Percentiles rank a stretch among this genome's conserved stretches.
These are phyloP conservation scores for Pythium sp. DNA, from an alignment of 352 stramenopile species.

Conservation along the genomic window DNA sequence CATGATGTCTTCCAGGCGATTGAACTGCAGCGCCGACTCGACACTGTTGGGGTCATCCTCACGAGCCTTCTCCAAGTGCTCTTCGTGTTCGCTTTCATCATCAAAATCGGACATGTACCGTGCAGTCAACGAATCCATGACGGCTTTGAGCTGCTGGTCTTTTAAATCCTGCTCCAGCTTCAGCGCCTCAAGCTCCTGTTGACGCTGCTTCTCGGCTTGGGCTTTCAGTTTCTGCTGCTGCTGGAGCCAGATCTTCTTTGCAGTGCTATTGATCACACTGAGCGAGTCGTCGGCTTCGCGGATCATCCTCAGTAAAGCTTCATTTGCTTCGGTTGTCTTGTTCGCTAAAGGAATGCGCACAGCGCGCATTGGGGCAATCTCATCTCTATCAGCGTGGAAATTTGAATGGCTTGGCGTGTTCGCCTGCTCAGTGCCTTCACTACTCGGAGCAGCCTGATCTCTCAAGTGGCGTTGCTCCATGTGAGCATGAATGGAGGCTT, in stretches of 20 bases:
- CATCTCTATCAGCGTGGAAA: not conserved
- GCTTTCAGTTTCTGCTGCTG: constrained; percentile 35
- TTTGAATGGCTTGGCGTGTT: not conserved
- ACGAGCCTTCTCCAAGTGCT: not conserved
- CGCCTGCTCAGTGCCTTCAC: not conserved
- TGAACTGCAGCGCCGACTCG: not conserved
- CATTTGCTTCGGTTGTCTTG: constrained; percentile 10
- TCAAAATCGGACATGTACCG: constrained; percentile 1
- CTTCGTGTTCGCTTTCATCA: constrained; percentile 6
- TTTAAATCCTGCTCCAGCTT: constrained; percentile 14
- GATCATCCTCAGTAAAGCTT: constrained; percentile 41
- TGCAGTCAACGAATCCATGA: constrained; percentile 28
- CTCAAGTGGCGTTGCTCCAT: constrained; percentile 12
- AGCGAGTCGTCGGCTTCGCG: constrained; percentile 68
- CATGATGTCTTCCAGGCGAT: constrained; percentile 47
- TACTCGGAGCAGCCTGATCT: not conserved
- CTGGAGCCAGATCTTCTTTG: constrained; percentile 42
- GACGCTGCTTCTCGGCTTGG: not conserved
- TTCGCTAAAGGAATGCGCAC: not conserved
- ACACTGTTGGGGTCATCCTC: not conserved
- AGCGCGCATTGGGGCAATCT: not conserved
- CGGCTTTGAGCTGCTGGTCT: constrained; percentile 21
- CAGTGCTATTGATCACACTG: constrained; percentile 58
- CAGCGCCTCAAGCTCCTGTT: constrained; percentile 2
- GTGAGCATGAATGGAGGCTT: constrained; percentile 10